phyloP scores from a whole-genome alignment of 2,329 filamentous ascomycete genomes.

The Metarhizium brunneum region DNA sequence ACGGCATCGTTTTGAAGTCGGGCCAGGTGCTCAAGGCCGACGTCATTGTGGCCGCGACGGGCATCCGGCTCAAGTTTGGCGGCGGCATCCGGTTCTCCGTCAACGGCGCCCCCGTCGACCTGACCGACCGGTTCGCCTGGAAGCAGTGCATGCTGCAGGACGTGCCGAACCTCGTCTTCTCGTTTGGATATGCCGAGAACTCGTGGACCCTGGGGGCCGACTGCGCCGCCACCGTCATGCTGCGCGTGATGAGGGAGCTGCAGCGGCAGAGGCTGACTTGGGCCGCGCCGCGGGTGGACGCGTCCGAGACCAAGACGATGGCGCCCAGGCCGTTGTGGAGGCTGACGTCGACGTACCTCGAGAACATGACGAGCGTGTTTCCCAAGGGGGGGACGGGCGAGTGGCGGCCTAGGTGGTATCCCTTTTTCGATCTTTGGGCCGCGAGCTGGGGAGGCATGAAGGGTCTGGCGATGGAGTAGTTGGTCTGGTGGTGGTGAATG shows the following conservation, averaged over 20 bases:
- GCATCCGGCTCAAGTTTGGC: conserved; percentile 45
- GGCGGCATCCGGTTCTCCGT: conserved; percentile 41
- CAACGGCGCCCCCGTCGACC: conserved; percentile 36
- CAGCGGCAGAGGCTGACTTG: conserved; percentile 27
- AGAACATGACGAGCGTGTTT: conserved; percentile 27
- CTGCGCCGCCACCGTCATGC: conserved; percentile 36
- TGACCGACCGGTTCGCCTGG: conserved; percentile 44
- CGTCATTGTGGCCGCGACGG: conserved; percentile 57
- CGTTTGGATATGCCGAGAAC: conserved; percentile 50
- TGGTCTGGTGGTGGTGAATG: no score
- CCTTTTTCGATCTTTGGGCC: conserved; percentile 18
- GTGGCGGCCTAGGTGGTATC: conserved; percentile 22
- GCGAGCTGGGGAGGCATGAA: conserved; percentile 21
- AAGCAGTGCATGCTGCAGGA: conserved; percentile 52
- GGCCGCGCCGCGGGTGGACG: conserved; percentile 33
- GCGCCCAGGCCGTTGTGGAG: conserved; percentile 29
- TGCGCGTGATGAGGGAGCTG: conserved; percentile 41
- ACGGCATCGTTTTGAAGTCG: conserved; percentile 32
- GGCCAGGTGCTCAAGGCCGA: conserved; percentile 43
- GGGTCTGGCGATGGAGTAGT: neutral
- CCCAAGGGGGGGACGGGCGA: conserved; percentile 35
- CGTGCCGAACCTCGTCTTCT: conserved; percentile 49
- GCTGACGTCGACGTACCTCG: conserved; percentile 42
- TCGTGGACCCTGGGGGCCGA: conserved; percentile 57
- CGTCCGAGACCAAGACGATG: conserved; percentile 20